Percentiles rank a stretch among this genome's conserved stretches.
Evolutionary conservation across 2,329 filamentous ascomycete species (phyloP).

Genomic region (Cladosporium sp.): DNA sequence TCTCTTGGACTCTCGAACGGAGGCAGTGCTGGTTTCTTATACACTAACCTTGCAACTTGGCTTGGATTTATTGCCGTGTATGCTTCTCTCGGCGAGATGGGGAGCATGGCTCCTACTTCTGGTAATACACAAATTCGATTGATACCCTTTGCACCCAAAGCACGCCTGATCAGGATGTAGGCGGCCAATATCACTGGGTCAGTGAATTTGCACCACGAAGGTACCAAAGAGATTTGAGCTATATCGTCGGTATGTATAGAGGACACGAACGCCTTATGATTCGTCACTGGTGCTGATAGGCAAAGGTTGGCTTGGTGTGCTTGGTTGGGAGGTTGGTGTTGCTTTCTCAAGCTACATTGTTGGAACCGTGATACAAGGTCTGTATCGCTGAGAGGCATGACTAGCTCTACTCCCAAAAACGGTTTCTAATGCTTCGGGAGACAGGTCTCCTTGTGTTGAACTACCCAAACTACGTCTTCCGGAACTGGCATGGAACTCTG

Average conservation of each 20-base stretch:
- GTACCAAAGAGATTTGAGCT: conserved; percentile 24
- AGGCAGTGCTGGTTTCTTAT: not conserved
- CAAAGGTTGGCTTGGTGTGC: conserved; percentile 16
- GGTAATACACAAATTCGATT: not conserved
- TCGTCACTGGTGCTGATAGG: not conserved
- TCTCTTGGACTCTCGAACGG: conserved; percentile 4
- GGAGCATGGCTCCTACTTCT: not conserved
- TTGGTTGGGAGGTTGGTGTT: conserved; percentile 16
- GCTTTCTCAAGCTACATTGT: conserved; percentile 7
- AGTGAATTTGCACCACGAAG: conserved; percentile 28
- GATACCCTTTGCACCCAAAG: not conserved
- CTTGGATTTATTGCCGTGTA: not conserved
- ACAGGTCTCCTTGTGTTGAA: conserved; percentile 16
- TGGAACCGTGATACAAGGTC: not conserved
- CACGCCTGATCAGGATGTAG: conserved; percentile 6
- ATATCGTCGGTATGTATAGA: conserved; percentile 14
- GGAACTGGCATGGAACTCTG: conserved; percentile 25
- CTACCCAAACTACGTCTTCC: conserved; percentile 14
- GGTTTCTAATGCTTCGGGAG: not conserved
- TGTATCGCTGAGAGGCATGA: no score
- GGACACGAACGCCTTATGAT: not conserved
- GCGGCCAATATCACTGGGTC: conserved; percentile 31
- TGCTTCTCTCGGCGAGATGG: conserved; percentile 8
- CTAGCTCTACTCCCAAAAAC: not conserved
- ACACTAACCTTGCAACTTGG: not conserved